A percentile compares a stretch with the other conserved stretches of the same genome.
phyloP scores from a whole-genome alignment of 306 rosid species.

The Oemleria cerasiformis region DNA sequence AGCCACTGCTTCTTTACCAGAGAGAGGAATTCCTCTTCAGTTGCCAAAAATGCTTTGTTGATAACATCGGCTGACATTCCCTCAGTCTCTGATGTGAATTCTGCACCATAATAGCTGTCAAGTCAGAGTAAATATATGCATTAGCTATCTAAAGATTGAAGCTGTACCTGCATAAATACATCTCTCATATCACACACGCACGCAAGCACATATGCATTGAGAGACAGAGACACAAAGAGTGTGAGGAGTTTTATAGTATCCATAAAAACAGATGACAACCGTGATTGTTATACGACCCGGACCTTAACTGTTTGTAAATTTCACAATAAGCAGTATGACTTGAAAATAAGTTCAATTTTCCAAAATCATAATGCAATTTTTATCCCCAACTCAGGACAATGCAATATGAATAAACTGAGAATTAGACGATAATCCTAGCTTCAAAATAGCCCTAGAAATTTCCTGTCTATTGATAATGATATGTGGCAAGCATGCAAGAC shows the following conservation, averaged over 20 bases:
- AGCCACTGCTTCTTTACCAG: constrained; percentile 74
- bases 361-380: background rate
- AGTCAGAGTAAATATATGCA: constrained; percentile 49
- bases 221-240: too few relatives aligned
- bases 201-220: too few relatives aligned
- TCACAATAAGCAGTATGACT: background rate
- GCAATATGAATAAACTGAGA: background rate
- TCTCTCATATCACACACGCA: background rate
- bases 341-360: background rate
- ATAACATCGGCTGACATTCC: constrained; percentile 87
- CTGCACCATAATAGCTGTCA: constrained; percentile 61
- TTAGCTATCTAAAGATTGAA: constrained; percentile 31
- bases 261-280: background rate
- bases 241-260: background rate
- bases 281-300: background rate
- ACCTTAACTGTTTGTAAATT: background rate
- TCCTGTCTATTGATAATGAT: background rate
- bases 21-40: constrained; percentile 86
- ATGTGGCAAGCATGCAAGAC: background rate
- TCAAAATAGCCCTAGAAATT: background rate
- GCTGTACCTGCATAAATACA: background rate
- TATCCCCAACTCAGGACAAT: background rate
- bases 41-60: constrained; percentile 73
- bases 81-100: constrained; percentile 60
- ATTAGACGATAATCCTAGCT: background rate